Conservation (phyloP, 106 monocot species). For the Allium fistulosum region DNA sequence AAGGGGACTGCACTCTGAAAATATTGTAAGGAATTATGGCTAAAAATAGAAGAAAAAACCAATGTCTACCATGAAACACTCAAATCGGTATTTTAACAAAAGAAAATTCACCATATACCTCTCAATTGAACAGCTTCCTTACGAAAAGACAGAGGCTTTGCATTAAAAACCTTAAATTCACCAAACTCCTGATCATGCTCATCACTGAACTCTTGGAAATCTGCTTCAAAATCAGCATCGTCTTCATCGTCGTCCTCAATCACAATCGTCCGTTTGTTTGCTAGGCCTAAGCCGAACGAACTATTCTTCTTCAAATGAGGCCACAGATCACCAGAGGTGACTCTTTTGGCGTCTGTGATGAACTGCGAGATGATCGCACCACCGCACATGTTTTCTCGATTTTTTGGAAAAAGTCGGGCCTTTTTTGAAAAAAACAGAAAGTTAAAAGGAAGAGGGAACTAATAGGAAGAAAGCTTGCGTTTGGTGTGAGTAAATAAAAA, state of each 20-base stretch:
- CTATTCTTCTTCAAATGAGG: constrained; percentile 19
- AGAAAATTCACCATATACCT: background rate
- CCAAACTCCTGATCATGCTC: constrained; percentile 12
- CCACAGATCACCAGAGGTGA: constrained; percentile 35
- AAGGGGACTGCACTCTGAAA: no score
- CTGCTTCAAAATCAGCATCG: constrained; percentile 36
- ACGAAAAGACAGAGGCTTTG: constrained; percentile 15
- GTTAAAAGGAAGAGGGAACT: background rate
- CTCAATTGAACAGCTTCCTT: background rate
- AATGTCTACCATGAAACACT: background rate
- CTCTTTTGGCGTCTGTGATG: constrained; percentile 13
- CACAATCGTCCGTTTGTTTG: background rate
- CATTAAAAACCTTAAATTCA: constrained; percentile 16
- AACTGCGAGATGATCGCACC: constrained; percentile 18
- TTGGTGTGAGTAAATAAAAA: no score
- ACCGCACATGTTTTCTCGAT: constrained; percentile 12
- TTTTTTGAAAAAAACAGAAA: background rate
- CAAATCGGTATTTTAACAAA: background rate
- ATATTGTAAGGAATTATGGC: no score
- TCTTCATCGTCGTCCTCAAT: constrained; percentile 17
- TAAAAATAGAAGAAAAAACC: no score
- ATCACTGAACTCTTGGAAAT: constrained; percentile 18
- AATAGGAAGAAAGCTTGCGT: no score
- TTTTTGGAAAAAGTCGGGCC: background rate
- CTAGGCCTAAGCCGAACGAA: constrained; percentile 2